Conservation (phyloP, 2,329 filamentous ascomycete species). For the Cladophialophora psammophila region DNA sequence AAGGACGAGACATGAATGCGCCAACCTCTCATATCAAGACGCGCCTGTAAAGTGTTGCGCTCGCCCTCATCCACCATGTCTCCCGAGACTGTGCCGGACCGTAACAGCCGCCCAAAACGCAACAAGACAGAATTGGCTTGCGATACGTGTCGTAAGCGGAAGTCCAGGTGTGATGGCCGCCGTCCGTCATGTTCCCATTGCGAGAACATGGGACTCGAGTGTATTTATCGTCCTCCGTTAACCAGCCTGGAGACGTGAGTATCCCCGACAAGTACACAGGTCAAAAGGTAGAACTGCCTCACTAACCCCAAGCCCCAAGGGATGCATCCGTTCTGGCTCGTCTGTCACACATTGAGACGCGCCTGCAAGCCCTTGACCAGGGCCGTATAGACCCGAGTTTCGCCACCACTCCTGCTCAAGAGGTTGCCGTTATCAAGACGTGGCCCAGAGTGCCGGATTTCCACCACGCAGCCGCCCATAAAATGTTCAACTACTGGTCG, state of each 20-base stretch:
- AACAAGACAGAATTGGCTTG: conserved; percentile 26
- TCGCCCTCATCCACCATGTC: conserved; percentile 4
- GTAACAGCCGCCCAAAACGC: conserved; percentile 17
- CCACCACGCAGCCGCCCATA: conserved; percentile 27
- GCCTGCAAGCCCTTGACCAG: conserved; percentile 19
- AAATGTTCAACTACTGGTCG: conserved; percentile 27
- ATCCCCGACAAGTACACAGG: neutral
- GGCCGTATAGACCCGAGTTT: conserved; percentile 1
- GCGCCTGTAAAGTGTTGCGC: neutral
- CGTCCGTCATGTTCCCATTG: conserved; percentile 23
- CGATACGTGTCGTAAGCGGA: conserved; percentile 19
- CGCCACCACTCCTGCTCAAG: conserved; percentile 1
- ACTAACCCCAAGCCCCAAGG: conserved; percentile 1
- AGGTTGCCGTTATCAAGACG: neutral
- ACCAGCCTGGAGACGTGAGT: conserved; percentile 23
- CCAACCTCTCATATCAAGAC: neutral
- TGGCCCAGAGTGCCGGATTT: conserved; percentile 21
- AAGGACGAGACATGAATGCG: neutral
- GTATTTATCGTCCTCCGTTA: conserved; percentile 21
- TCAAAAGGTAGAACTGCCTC: neutral
- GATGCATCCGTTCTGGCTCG: conserved; percentile 23
- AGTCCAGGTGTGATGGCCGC: conserved; percentile 19
- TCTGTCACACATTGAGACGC: conserved; percentile 14
- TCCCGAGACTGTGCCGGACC: conserved; percentile 5
- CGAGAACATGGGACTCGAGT: conserved; percentile 12